Base-by-base conservation (phyloP, 305 asterid species). In the Ilex paraguariensis region DNA sequence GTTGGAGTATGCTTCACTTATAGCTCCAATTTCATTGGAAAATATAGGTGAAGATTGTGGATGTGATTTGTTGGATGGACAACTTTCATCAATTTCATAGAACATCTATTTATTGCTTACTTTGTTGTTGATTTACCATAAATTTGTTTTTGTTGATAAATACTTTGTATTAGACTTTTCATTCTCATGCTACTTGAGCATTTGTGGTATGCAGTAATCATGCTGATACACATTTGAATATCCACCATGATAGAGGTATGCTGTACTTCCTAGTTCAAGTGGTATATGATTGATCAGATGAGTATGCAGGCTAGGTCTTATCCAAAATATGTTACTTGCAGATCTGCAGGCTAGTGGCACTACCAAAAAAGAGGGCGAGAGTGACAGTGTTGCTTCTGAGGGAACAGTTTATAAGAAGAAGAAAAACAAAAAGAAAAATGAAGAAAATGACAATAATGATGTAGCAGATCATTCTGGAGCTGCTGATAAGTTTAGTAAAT, bases 391-490 rank as follows among this genome's bases (percentile, higher is more conserved):
- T 5, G 65, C 63, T 5, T 32, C 79, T 46, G 78, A 66, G 62
- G 88, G 73, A 62, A 60, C 56, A 63, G 57, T 40, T 62, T 59
- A 69, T 64, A 77, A 79, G 75, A 84, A 81, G 62, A 79, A 76
- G 73, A 81, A 86, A 73, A 86, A 80, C 68, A 77, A 75, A 73
- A 77, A 60, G 32, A 81, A 73, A 58, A 76, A 48, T 52, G 77
- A 66, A 36, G 17, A 36, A 52, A 62, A 69, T 32, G 63, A 65
- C 32, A 48, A 49, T 8, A 28, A 31, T 46, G 58, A 14, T 57
- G 39, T 65, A 44, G 73, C 58, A 50, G 56, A 53, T 49, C 59
- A 54, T 36, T 13, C 61, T 56, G 84, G 40, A 58, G 54, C 16
- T 65, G 69, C 31, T 65, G 57, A 65, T 65, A 33, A 46, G 30